phyloP scores from a whole-genome alignment of 176 grass and related monocot species.

The Oryza australiensis region DNA sequence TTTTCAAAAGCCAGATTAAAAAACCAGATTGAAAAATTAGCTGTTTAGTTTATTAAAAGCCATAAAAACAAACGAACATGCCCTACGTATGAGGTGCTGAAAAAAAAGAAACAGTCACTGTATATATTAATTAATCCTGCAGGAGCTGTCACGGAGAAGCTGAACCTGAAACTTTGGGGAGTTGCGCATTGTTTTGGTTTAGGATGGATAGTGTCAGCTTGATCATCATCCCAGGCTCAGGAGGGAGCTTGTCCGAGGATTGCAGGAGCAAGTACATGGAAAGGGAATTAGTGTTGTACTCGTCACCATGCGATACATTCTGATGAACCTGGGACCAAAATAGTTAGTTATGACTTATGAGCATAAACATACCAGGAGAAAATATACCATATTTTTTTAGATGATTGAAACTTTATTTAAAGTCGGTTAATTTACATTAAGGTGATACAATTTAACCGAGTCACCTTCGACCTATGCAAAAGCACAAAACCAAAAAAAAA shows the following conservation, averaged over 20 bases:
- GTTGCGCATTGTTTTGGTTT: not conserved
- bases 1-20: too few species aligned
- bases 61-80: too few species aligned
- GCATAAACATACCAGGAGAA: not conserved
- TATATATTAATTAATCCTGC: not conserved
- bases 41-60: too few species aligned
- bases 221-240: conserved; percentile 2
- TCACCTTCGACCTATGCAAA: too few species aligned
- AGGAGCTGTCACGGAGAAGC: not conserved
- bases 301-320: conserved; percentile 5
- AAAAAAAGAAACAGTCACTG: not conserved
- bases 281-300: conserved; percentile 2
- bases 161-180: not conserved
- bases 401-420: too few species aligned
- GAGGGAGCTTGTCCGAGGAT: not conserved
- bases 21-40: too few species aligned
- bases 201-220: conserved; percentile 11
- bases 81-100: not conserved
- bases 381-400: too few species aligned
- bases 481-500: too few species aligned
- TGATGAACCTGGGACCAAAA: conserved; percentile 10
- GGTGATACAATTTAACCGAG: too few species aligned
- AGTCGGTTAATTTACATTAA: too few species aligned
- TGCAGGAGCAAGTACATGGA: conserved; percentile 23
- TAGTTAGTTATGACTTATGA: not conserved